A percentile compares a stretch with the other conserved stretches of the same genome.
Evolutionary conservation across 352 stramenopile genomes (phyloP).

Genomic region (Blastocystis hominis): DNA sequence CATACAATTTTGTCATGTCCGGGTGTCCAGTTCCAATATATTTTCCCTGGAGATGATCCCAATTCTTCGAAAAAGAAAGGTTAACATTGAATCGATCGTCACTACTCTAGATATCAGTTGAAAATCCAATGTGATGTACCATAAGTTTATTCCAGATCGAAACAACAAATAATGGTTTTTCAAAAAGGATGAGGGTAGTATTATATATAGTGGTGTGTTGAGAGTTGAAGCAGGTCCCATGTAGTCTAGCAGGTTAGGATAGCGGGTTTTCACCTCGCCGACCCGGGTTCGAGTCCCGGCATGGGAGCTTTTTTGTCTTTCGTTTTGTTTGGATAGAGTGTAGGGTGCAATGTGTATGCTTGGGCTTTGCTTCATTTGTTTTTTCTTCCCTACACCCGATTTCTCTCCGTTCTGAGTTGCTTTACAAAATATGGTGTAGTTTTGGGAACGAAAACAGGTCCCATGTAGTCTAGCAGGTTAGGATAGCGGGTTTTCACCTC

Average conservation of each 20-base stretch:
- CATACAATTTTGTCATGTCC: constrained; percentile 87
- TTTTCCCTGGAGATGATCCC: constrained; percentile 83
- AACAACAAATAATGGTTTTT: too few relatives aligned
- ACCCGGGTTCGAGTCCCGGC: constrained; percentile 55
- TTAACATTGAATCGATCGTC: constrained; percentile 80
- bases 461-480: too few relatives aligned
- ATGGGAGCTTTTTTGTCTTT: constrained; percentile 32
- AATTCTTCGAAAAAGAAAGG: constrained; percentile 68
- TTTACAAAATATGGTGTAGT: background rate
- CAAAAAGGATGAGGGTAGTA: too few relatives aligned
- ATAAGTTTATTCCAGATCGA: background rate
- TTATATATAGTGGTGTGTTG: too few relatives aligned
- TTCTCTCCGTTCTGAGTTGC: background rate
- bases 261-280: constrained; percentile 54
- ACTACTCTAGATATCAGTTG: constrained; percentile 58
- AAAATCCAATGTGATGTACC: background rate
- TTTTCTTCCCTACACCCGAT: background rate
- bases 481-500: too few relatives aligned
- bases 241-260: constrained; percentile 57
- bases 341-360: too few relatives aligned
- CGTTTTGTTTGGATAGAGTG: background rate
- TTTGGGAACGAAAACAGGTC: too few relatives aligned
- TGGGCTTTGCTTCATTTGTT: too few relatives aligned
- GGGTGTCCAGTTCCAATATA: constrained; percentile 86
- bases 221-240: background rate